Evolutionary conservation across 306 rosid genomes (phyloP).

Genomic region (Cicer chorassanicum): DNA sequence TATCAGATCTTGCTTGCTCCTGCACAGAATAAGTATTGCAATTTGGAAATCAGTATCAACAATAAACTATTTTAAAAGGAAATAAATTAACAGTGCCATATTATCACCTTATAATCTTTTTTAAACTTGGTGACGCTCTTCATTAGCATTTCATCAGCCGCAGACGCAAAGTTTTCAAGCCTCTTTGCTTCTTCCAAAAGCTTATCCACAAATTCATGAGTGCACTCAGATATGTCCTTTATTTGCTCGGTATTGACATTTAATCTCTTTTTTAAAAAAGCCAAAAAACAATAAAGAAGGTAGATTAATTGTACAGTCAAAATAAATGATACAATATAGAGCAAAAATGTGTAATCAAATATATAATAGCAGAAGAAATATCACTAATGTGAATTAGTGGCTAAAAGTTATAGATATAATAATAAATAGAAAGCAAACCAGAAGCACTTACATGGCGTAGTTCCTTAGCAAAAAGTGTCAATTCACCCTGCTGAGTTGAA

Average conservation of each 20-base stretch:
- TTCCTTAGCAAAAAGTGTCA: slow-evolving; percentile 69
- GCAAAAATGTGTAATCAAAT: not conserved
- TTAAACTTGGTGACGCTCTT: slow-evolving; percentile 74
- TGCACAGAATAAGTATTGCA: slow-evolving; percentile 44
- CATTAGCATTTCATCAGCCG: slow-evolving; percentile 63
- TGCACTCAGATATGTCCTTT: slow-evolving; percentile 67
- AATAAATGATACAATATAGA: not conserved
- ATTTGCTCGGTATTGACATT: slow-evolving; percentile 64
- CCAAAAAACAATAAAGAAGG: slow-evolving; percentile 17
- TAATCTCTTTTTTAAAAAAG: slow-evolving; percentile 61
- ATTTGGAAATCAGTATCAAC: not conserved
- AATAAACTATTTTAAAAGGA: not conserved
- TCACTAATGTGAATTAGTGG: not conserved
- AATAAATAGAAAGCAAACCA: not conserved
- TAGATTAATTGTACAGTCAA: slow-evolving; percentile 9
- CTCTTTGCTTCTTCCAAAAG: slow-evolving; percentile 69
- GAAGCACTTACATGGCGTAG: slow-evolving; percentile 64
- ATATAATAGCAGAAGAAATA: not conserved
- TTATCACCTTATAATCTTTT: slow-evolving; percentile 75
- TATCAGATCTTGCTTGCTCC: slow-evolving; percentile 85
- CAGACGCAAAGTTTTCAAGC: slow-evolving; percentile 63
- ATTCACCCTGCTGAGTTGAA: slow-evolving; percentile 74
- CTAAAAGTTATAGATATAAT: not conserved
- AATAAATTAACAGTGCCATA: not conserved
- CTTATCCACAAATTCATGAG: slow-evolving; percentile 69